phyloP scores from a whole-genome alignment of 768 basidiomycete genomes.

The Dioszegia crocea region DNA sequence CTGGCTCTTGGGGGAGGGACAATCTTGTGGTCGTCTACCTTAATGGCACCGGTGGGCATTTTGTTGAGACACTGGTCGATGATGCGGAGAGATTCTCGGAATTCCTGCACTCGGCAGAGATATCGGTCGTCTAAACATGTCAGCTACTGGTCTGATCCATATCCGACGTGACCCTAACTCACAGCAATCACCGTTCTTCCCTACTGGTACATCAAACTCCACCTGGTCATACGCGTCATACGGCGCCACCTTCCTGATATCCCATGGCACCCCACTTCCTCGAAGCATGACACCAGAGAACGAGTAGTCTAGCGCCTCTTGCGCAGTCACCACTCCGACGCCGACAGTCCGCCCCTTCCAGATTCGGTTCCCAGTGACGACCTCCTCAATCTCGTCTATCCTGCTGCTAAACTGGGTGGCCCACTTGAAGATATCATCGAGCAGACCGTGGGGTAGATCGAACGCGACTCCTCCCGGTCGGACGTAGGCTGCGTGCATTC shows the following conservation, averaged over 20 bases:
- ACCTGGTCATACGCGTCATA: slow-evolving; percentile 98
- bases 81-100: slow-evolving; percentile 89
- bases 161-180: slow-evolving; percentile 13
- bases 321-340: slow-evolving; percentile 82
- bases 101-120: slow-evolving; percentile 94
- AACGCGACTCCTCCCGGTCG: slow-evolving; percentile 97
- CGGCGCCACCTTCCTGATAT: slow-evolving; percentile 76
- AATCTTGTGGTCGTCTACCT: slow-evolving; percentile 96
- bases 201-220: slow-evolving; percentile 96
- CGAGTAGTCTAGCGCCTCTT: slow-evolving; percentile 83
- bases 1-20: slow-evolving; percentile 91
- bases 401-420: slow-evolving; percentile 86
- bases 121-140: slow-evolving; percentile 72
- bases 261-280: slow-evolving; percentile 91
- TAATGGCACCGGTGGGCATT: slow-evolving; percentile 86
- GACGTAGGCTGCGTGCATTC: slow-evolving; percentile 95
- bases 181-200: slow-evolving; percentile 91
- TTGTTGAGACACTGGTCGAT: slow-evolving; percentile 94
- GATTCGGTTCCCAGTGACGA: slow-evolving; percentile 94
- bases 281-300: slow-evolving; percentile 97
- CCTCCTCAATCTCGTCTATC: slow-evolving; percentile 96
- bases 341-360: slow-evolving; percentile 94
- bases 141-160: neutral
- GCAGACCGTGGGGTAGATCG: slow-evolving; percentile 94
- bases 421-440: slow-evolving; percentile 98